Percentiles rank a stretch among this genome's conserved stretches.
Conservation (phyloP, 345 rosid genomes). For the Eucalyptus regnans region DNA sequence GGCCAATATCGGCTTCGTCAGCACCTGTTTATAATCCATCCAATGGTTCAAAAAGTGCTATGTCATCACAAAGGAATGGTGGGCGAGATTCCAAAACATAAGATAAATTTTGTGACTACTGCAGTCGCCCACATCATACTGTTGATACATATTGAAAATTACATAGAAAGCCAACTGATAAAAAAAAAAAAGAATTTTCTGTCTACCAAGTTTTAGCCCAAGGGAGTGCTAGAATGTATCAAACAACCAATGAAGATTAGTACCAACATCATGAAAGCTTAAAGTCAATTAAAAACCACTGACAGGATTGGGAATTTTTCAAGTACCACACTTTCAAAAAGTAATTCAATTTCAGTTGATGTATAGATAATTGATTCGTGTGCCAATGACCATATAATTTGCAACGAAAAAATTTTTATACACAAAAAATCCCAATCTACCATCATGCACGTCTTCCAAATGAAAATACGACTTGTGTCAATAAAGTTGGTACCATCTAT, state of each 20-base stretch:
- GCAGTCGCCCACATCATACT: background rate
- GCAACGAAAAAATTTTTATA: background rate
- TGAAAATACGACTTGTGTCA: background rate
- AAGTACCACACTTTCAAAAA: background rate
- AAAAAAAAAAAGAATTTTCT: no score
- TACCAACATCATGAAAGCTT: background rate
- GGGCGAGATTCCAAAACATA: background rate
- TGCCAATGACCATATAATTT: background rate
- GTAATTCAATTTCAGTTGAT: background rate
- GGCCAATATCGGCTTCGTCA: background rate
- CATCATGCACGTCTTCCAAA: background rate
- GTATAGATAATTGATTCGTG: no score
- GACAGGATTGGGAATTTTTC: background rate
- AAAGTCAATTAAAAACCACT: background rate
- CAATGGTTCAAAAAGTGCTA: background rate
- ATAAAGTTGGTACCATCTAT: background rate
- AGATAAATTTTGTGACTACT: background rate
- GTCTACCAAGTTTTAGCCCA: background rate
- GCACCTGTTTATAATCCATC: background rate
- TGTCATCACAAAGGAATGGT: background rate
- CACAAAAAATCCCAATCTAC: background rate
- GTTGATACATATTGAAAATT: no score
- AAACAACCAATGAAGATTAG: background rate
- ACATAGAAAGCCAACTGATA: background rate
- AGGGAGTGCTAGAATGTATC: background rate